These are phyloP conservation scores for Aspergillus texensis DNA, from an alignment of 2,329 filamentous ascomycete genomes.

Conservation along the genomic window DNA sequence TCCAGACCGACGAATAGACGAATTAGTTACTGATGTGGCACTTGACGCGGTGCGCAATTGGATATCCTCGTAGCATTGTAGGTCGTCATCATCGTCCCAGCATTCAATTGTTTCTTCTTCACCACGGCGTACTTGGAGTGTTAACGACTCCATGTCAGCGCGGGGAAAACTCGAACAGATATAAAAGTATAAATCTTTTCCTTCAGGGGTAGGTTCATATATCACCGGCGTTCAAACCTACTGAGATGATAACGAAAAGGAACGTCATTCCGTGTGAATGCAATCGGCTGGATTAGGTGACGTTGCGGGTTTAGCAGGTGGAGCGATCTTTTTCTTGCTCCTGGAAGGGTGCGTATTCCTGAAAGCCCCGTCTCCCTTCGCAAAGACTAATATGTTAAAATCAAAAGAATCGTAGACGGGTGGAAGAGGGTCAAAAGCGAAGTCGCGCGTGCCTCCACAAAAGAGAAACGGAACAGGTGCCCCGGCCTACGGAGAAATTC, in stretches of 20 bases:
- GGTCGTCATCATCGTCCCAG: conserved; percentile 54
- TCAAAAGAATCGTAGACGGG: not conserved
- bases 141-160: conserved; percentile 41
- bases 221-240: conserved; percentile 24
- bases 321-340: not conserved
- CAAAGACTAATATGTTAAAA: not conserved
- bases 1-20: conserved; percentile 45
- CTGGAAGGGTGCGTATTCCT: not conserved
- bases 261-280: conserved; percentile 15
- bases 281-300: not conserved
- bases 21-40: conserved; percentile 48
- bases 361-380: not conserved
- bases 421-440: not conserved
- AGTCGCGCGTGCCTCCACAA: not conserved
- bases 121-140: conserved; percentile 35
- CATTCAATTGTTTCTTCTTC: conserved; percentile 47
- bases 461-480: conserved; percentile 3
- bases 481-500: conserved; percentile 2
- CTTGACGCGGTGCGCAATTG: conserved; percentile 50
- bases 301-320: not conserved
- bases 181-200: not conserved
- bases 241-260: conserved; percentile 18
- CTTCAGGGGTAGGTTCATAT: conserved; percentile 23
- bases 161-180: not conserved
- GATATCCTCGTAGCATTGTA: conserved; percentile 50